Conservation (phyloP, 257 asterid genomes). For the Solanum paucissectum region DNA sequence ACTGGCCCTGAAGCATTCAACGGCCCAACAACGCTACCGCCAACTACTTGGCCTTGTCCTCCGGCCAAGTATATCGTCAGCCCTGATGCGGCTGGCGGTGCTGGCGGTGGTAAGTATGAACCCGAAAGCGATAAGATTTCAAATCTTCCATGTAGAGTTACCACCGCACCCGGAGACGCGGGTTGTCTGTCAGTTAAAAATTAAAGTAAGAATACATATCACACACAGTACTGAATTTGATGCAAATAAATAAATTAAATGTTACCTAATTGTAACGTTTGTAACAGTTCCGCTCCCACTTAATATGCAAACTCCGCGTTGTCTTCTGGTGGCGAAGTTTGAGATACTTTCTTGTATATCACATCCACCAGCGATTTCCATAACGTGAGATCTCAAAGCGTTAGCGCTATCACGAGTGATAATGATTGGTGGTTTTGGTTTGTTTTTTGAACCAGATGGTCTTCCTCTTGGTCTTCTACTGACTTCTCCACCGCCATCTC, state of each 20-base stretch:
- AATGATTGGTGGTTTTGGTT: slow-evolving; percentile 86
- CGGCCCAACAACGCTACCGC: slow-evolving; percentile 88
- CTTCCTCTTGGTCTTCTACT: slow-evolving; percentile 71
- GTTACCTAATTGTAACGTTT: slow-evolving; percentile 31
- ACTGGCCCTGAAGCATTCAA: slow-evolving; percentile 79
- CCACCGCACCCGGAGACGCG: slow-evolving; percentile 64
- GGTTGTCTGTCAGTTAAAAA: slow-evolving; percentile 48
- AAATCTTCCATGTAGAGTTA: slow-evolving; percentile 66
- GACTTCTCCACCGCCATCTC: slow-evolving; percentile 18
- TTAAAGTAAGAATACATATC: background rate
- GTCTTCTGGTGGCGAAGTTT: slow-evolving; percentile 64
- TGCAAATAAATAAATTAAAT: background rate
- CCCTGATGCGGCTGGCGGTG: slow-evolving; percentile 77
- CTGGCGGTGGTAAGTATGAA: slow-evolving; percentile 82
- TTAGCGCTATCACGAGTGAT: slow-evolving; percentile 90
- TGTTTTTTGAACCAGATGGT: slow-evolving; percentile 82
- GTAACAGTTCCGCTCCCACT: slow-evolving; percentile 79
- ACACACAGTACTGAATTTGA: too few relatives aligned
- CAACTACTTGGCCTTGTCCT: slow-evolving; percentile 91
- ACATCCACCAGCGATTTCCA: slow-evolving; percentile 69
- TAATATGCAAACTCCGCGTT: slow-evolving; percentile 75
- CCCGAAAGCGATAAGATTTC: slow-evolving; percentile 86
- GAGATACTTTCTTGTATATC: slow-evolving; percentile 76
- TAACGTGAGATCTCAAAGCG: slow-evolving; percentile 77
- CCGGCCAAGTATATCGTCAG: slow-evolving; percentile 76